Base-by-base conservation (phyloP, 192 early-diverging fungal genomes). In the Coemansia sp. region DNA sequence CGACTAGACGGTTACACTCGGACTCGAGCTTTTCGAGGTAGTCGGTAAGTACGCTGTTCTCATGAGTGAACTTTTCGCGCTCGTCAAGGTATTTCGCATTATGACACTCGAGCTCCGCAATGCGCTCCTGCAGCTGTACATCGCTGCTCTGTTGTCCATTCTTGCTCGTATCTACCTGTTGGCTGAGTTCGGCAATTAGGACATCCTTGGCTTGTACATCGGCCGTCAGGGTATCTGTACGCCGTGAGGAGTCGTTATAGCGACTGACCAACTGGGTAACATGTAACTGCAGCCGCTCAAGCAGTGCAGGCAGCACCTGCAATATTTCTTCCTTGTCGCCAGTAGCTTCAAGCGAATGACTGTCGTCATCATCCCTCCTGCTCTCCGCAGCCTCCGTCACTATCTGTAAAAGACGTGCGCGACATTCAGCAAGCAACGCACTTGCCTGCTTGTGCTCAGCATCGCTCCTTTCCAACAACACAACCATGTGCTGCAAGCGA, bases 1-100 rank as follows among this genome's bases (percentile, higher is more conserved):
- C 88, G 66, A 88, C 86, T 43, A 90, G 74, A 54, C 88, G 86
- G 38, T 89, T 73, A 66, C 88, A 88, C 68, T 90, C 89, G 9
- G 78, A 85, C 57, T 92, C 90, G 20, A 88, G 79, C 66, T 86
- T 86, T 49, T 85, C 82, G 14, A 83, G 59, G 18, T 80, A 71
- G 38, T 80, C 77, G 22, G 68, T 66, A 13, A 80, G 45, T 1
- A 58, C 19, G 4, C 22, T 45, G 51, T 76, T 62, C 22, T 74
- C 68, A 20, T 69, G 23, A 9, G 57, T 54, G 32, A 64, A 59
- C 22, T 41, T 55, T 14, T 69, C 61, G 50, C 89, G 85, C 16
- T 84, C 83, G 37, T 87, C 85, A 58, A 81, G 59, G 8, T 90
- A 66, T 43, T 78, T 79, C 39, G 79, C 78, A 61, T 90, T 90